Conservation (phyloP, 2,329 filamentous ascomycete species). For the Aspergillus caelatus region DNA sequence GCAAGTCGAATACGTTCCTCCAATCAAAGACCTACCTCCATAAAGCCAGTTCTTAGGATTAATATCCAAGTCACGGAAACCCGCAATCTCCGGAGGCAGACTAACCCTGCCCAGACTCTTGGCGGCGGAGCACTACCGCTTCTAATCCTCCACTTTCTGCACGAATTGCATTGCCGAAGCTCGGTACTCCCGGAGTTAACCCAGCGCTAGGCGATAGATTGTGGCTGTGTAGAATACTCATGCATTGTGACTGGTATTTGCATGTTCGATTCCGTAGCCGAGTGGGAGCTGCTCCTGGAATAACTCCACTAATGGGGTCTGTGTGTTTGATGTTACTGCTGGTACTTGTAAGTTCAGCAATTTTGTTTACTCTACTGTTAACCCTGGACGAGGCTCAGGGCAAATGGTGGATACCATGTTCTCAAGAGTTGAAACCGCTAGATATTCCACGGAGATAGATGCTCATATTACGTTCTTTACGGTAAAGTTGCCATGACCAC, state of each 20-base stretch:
- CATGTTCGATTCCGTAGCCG: neutral
- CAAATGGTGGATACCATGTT: too few species aligned
- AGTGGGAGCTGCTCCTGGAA: neutral
- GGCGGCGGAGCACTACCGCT: neutral
- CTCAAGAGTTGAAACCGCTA: too few species aligned
- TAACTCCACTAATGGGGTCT: neutral
- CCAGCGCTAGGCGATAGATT: neutral
- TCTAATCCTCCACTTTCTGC: conserved; percentile 1
- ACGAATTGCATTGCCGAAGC: conserved; percentile 1
- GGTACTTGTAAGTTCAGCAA: neutral
- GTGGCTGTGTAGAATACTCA: neutral
- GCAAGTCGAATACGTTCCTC: neutral
- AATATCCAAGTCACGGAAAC: neutral
- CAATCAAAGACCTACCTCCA: neutral
- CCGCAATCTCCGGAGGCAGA: conserved; percentile 1
- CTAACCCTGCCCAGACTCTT: neutral
- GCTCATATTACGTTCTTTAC: too few species aligned
- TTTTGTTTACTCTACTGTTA: neutral
- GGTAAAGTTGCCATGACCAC: too few species aligned
- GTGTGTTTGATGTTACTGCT: neutral
- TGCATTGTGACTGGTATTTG: neutral
- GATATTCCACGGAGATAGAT: too few species aligned
- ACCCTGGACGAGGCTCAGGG: neutral
- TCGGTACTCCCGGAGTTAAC: neutral
- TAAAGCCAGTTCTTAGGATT: neutral